Evolutionary conservation across 495 filamentous ascomycete genomes (phyloP), one percentile per base, ranked within the genome.

Genomic region (Aspergillus ellipticus): DNA sequence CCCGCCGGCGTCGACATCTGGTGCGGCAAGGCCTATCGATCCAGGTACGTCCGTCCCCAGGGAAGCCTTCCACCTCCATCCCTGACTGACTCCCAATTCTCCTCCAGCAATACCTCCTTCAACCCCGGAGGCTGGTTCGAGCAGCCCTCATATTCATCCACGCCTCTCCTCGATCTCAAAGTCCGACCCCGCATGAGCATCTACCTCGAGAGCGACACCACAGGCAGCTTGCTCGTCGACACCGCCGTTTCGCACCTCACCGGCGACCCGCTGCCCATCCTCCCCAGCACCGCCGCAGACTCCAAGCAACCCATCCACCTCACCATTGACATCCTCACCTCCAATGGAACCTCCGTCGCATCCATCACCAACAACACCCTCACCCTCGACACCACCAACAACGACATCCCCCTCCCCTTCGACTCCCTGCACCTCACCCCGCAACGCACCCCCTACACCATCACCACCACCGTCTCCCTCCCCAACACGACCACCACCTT

Each of bases 221-320:
- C 73, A 61, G 35, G 85, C 89, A 61, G 53, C 8, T 83, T 89
- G 35, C 77, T 89, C 39, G 73, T 89, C 24, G 79, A 83, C 58
- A 79, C 86, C 4, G 62, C 62, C 22, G 62, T 86, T 6, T 87
- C 83, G 3, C 43, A 47, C 26, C 17, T 22, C 43, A 4, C 21
- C 43, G 43, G 43, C 24, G 43, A 47, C 43, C 43, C 43, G 3
- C 21, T 47, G 21, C 43, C 43, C 21, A 15, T 15, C 7, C 9
- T 15, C 4, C 11, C 43, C 9, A 24, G 21, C 43, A 47, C 4
- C 21, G 2, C 21, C 10, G 7, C 21, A 17, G 15, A 24, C 42
- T 13, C 43, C 1, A 39, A 4, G 2, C 43, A 22, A n/a, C 7
- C 6, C 20, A 11, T 47, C 1, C 43, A 47, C 20, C 21, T 47